Conservation (phyloP, 2,329 filamentous ascomycete species). For the Botrytis fabae region DNA sequence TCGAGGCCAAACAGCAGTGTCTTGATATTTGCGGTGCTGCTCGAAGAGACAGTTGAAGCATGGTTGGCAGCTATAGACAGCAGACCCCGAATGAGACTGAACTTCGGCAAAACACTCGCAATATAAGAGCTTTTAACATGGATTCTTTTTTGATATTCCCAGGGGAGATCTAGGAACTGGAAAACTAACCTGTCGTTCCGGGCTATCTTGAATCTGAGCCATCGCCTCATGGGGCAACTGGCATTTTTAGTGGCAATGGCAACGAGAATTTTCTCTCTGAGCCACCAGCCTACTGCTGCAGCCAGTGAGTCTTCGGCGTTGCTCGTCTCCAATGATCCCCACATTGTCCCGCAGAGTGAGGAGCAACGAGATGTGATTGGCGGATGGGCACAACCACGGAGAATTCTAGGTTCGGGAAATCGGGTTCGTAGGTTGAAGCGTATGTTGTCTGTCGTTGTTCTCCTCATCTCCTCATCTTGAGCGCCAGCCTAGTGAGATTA, state of each 20-base stretch:
- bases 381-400: neutral
- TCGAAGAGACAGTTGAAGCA: neutral
- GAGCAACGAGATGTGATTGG: neutral
- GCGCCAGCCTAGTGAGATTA: neutral
- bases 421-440: neutral
- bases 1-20: neutral
- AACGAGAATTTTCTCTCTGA: constrained; percentile 13
- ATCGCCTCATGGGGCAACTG: constrained; percentile 10
- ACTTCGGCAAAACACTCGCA: neutral
- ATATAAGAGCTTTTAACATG: neutral
- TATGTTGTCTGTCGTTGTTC: neutral
- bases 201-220: neutral
- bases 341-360: neutral
- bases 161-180: neutral
- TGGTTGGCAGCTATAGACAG: neutral
- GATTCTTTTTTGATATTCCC: neutral
- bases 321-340: constrained; percentile 9
- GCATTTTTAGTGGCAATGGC: constrained; percentile 11
- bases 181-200: neutral
- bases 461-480: neutral
- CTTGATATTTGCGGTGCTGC: neutral
- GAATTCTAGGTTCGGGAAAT: neutral
- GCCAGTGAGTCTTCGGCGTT: constrained; percentile 1
- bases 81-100: neutral
- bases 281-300: neutral